Evolutionary conservation across 1,284 basidiomycete species (phyloP).

Genomic region (Phlebopus sp.): DNA sequence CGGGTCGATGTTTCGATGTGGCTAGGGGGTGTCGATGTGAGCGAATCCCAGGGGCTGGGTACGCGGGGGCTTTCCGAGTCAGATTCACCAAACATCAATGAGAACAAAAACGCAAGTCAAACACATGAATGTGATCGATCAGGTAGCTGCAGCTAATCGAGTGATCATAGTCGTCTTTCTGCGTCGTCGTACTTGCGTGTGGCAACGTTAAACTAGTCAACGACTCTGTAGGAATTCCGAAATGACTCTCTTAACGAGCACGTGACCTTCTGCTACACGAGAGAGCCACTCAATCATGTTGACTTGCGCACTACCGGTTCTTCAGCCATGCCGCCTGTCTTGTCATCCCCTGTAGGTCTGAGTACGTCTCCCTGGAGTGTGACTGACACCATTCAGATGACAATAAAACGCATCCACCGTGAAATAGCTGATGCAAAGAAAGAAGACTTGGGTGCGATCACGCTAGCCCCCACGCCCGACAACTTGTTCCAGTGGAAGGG

Average conservation of each 20-base stretch:
- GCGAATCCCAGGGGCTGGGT: constrained; percentile 75
- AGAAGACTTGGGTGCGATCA: constrained; percentile 79
- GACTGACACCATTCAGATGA: constrained; percentile 52
- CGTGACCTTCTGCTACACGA: neutral
- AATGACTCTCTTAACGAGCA: neutral
- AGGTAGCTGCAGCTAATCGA: constrained; percentile 47
- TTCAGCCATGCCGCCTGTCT: constrained; percentile 24
- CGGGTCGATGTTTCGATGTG: constrained; percentile 1
- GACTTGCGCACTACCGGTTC: too few species aligned
- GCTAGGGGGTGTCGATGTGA: constrained; percentile 47
- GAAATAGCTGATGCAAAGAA: constrained; percentile 83
- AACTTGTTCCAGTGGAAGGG: constrained; percentile 67
- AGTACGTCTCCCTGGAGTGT: neutral
- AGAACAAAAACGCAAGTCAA: constrained; percentile 1
- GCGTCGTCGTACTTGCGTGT: neutral
- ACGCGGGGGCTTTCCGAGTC: constrained; percentile 74
- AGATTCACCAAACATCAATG: constrained; percentile 74
- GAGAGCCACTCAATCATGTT: neutral
- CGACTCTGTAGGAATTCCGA: too few species aligned
- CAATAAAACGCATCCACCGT: constrained; percentile 83
- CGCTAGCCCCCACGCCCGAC: constrained; percentile 61
- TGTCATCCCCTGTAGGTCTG: constrained; percentile 21
- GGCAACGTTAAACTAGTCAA: too few species aligned
- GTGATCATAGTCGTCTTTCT: constrained; percentile 48
- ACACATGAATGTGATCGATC: constrained; percentile 3